Base-by-base conservation (phyloP, 352 stramenopile species). In the Pelagophyceae sp. region DNA sequence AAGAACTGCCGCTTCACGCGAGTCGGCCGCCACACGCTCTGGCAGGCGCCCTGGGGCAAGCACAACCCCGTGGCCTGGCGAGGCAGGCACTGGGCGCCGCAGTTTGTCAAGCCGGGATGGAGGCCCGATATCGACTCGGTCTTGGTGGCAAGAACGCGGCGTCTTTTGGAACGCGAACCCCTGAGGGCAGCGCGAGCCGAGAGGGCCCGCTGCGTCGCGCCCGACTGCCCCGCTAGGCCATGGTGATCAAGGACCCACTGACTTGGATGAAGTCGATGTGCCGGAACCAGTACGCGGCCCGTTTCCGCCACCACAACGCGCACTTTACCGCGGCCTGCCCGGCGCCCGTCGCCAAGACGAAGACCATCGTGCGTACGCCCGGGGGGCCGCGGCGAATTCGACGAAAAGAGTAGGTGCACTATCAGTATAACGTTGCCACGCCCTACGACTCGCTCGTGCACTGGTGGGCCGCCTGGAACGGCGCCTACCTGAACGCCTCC, bases 211-310 rank as follows among this genome's bases (percentile, higher is more conserved):
- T n/a, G n/a, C n/a, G n/a, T n/a, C n/a, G n/a, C n/a, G n/a, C n/a
- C n/a, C n/a, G n/a, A n/a, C n/a, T n/a, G n/a, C n/a, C n/a, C n/a
- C n/a, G n/a, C n/a, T n/a, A n/a, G 2, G 67, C 58, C 35, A n/a
- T 74, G 20, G 67, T 74, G 15, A 27, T 54, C 67, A 74, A 74
- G 67, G 67, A 74, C 38, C 67, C 67, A 20, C 6, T 37, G 37
- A 74, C 67, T 33, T 74, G 67, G 67, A 74, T 74, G 67, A 74
- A 74, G 67, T 33, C 5, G 35, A 74, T 74, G 67, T 74, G 67
- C 67, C 67, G 67, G 20, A 74, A 74, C 38, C 67, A 51, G 38
- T 74, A 74, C 67, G 67, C 23, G 67, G 11, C 37, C 2, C 33
- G 38, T 11, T 74, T 74, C 67, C 5, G 27, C 35, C 67, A 74